Evolutionary conservation across 169 alveolate genomes (phyloP), one percentile per base, ranked within the genome.

Genomic region (Eimeria maxima): DNA sequence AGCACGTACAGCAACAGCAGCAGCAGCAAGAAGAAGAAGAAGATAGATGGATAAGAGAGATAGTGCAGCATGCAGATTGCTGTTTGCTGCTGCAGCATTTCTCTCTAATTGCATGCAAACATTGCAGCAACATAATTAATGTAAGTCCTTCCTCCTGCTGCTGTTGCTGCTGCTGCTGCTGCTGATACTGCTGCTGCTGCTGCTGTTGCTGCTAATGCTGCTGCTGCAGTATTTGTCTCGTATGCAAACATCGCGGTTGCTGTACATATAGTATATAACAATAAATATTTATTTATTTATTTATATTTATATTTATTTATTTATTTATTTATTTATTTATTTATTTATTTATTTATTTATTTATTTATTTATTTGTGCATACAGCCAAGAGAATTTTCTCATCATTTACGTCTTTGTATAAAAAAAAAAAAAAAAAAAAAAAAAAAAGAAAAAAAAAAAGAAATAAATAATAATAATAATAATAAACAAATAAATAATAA

Each of bases 131-230:
- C 33, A 44, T 8, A 18, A 16, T 78, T 10, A 38, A 65, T 5
- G 88, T 78, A 57, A 42, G 88, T 6, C 14, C 29, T 27, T 7
- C 7, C 57, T 74, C 22, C 33, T 74, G 63, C 57, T 33, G 50
- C 87, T 74, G 57, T 16, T 44, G 50, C 60, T 74, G 80, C 80
- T 69, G 38, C 67, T 57, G 67, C 67, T 57, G 67, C 67, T 57
- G 67, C 44, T 18, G 67, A 3, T 38, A 24, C 67, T 57, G 67
- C 67, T 57, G 67, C 67, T 57, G 67, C 67, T 57, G 67, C 24
- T 57, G 67, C 67, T 47, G 90, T 71, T 80, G 90, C 90, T 47
- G 65, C 71, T 50, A 45, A 42, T 80, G 90, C 90, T 29, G 90
- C 71, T 29, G 90, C 90, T 80, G 80, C 80, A n/a, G 90, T 71